Evolutionary conservation across 306 rosid species (phyloP).

Genomic region (Coriaria nepalensis): DNA sequence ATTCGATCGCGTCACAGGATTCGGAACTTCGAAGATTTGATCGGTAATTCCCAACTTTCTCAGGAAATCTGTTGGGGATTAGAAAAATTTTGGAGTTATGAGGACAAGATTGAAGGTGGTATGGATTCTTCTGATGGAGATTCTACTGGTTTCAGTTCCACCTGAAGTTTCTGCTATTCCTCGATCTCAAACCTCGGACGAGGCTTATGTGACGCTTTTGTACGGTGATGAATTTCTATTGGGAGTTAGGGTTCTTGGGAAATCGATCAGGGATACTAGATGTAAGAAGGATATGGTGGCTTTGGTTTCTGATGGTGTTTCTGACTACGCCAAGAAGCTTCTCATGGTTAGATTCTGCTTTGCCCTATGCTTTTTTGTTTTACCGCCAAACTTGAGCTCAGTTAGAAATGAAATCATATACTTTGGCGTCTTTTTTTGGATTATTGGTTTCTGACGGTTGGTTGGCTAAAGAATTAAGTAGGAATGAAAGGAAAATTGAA

Average conservation of each 20-base stretch:
- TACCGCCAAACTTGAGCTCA: conserved; percentile 1
- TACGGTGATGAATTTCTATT: conserved; percentile 92
- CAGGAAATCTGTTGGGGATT: background rate
- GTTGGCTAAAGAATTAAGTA: conserved; percentile 1
- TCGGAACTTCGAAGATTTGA: no score
- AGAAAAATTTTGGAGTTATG: background rate
- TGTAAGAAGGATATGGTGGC: conserved; percentile 83
- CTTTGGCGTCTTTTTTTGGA: background rate
- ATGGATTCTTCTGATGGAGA: background rate
- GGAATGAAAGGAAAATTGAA: background rate
- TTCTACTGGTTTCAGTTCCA: conserved; percentile 8
- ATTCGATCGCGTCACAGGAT: no score
- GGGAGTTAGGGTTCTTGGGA: conserved; percentile 94
- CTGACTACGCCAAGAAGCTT: conserved; percentile 64
- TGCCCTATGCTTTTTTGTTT: background rate
- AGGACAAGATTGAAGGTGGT: background rate
- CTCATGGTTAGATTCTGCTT: conserved; percentile 34
- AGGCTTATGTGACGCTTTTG: conserved; percentile 83
- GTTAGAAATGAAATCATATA: background rate
- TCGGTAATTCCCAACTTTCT: background rate
- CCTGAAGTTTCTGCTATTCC: conserved; percentile 10
- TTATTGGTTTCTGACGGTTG: background rate
- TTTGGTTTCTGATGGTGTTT: conserved; percentile 90
- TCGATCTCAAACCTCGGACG: conserved; percentile 36
- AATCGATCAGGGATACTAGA: conserved; percentile 75